Percentiles rank a stretch among this genome's conserved stretches.
Conservation (phyloP, 441 rosid genomes). For the Populus hybrid region DNA sequence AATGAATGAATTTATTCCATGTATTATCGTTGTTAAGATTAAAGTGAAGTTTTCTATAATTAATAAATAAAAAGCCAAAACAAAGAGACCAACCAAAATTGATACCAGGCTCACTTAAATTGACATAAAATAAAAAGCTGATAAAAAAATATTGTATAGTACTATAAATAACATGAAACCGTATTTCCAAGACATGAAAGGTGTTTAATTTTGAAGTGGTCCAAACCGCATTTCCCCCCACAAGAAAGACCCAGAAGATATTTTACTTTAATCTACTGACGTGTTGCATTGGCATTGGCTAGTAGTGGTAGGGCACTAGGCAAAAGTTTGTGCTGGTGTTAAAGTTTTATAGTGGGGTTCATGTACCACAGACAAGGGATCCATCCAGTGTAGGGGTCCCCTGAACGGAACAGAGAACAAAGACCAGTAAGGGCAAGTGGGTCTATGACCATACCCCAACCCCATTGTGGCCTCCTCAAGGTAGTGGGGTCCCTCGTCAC, state of each 20-base stretch:
- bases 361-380: background rate
- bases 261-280: background rate
- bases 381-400: background rate
- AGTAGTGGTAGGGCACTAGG: slow-evolving; percentile 4
- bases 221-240: background rate
- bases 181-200: background rate
- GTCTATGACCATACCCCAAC: slow-evolving; percentile 13
- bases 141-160: no score
- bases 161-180: no score
- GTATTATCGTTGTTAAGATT: no score
- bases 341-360: slow-evolving; percentile 8
- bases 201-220: background rate
- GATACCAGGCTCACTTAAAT: no score
- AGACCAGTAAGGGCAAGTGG: slow-evolving; percentile 31
- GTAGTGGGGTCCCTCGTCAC: slow-evolving; percentile 10
- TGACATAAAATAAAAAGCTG: no score
- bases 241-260: background rate
- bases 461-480: background rate
- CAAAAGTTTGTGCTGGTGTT: background rate
- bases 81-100: no score
- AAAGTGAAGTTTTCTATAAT: no score
- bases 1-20: no score
- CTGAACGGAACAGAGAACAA: background rate
- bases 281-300: background rate
- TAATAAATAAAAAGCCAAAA: no score